These are phyloP conservation scores for Venturia nashicola DNA, from an alignment of 2,329 filamentous ascomycete species.

Conservation along the genomic window DNA sequence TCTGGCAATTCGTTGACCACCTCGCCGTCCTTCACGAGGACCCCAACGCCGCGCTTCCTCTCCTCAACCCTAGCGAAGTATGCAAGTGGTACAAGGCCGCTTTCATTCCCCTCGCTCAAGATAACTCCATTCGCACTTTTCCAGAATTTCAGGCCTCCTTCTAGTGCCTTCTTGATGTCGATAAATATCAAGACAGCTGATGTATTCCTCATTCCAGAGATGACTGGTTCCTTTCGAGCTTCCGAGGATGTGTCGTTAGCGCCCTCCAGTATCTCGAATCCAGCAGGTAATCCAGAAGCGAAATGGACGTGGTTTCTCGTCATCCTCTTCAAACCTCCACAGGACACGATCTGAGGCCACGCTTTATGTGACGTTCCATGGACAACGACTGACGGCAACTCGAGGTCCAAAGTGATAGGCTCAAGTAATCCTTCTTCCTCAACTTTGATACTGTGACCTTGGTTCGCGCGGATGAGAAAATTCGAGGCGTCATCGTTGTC, in stretches of 20 bases:
- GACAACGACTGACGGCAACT: constrained; percentile 56
- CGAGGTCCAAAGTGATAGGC: constrained; percentile 47
- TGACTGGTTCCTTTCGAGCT: constrained; percentile 32
- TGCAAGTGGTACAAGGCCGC: constrained; percentile 50
- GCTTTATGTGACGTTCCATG: constrained; percentile 82
- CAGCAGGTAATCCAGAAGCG: constrained; percentile 54
- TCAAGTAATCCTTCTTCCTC: constrained; percentile 60
- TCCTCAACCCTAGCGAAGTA: constrained; percentile 64
- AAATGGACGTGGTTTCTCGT: constrained; percentile 82
- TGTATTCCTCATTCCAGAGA: constrained; percentile 66
- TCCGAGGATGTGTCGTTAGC: constrained; percentile 4
- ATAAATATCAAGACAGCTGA: constrained; percentile 58
- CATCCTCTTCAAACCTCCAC: constrained; percentile 73
- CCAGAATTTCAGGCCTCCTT: constrained; percentile 58
- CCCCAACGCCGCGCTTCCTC: constrained; percentile 44
- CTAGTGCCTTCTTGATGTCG: constrained; percentile 55
- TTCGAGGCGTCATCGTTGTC: constrained; percentile 40
- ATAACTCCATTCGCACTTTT: constrained; percentile 38
- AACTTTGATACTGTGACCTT: constrained; percentile 76
- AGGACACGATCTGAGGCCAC: constrained; percentile 62
- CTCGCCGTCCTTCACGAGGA: constrained; percentile 60
- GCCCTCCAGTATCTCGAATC: constrained; percentile 22
- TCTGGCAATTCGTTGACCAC: constrained; percentile 28
- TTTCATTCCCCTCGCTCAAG: constrained; percentile 35
- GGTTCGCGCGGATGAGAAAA: constrained; percentile 88